These are phyloP conservation scores for Chernovozyma sophiae-reginae DNA, from an alignment of 1,139 yeast species.

Conservation along the genomic window DNA sequence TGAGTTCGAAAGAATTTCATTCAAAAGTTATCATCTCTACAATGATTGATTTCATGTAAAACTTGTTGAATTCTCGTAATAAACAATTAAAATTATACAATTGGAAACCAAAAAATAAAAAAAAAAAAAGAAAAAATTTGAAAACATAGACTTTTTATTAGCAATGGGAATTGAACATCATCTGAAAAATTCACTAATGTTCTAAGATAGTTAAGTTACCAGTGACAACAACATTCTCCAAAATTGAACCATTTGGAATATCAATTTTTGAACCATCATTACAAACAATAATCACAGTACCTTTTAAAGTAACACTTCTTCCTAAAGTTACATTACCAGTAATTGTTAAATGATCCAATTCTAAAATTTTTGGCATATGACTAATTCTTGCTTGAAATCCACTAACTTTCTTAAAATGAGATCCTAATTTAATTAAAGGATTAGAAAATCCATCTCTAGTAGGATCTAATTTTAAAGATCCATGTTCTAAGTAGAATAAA, in stretches of 20 bases:
- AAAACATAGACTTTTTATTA: no score
- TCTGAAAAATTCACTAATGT: conserved; percentile 46
- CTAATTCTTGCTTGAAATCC: conserved; percentile 89
- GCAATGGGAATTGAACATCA: background rate
- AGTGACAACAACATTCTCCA: conserved; percentile 95
- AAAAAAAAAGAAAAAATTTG: background rate
- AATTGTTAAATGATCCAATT: conserved; percentile 93
- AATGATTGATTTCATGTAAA: no score
- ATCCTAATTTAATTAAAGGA: conserved; percentile 93
- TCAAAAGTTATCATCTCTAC: no score
- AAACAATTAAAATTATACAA: background rate
- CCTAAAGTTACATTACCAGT: conserved; percentile 96
- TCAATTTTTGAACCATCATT: conserved; percentile 96
- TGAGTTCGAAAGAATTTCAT: no score
- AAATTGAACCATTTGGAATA: conserved; percentile 90
- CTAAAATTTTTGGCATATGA: conserved; percentile 94
- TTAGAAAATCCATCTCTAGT: conserved; percentile 82
- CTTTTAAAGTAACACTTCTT: conserved; percentile 85
- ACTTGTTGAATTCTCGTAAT: no score
- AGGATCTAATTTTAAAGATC: conserved; percentile 81
- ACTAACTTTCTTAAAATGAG: conserved; percentile 92
- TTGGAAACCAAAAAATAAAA: background rate
- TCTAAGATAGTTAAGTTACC: conserved; percentile 95
- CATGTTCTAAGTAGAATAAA: conserved; percentile 85
- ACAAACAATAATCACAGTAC: conserved; percentile 96